Base-by-base conservation (phyloP, 2,329 filamentous ascomycete genomes). In the Thielaviopsis cerberus region DNA sequence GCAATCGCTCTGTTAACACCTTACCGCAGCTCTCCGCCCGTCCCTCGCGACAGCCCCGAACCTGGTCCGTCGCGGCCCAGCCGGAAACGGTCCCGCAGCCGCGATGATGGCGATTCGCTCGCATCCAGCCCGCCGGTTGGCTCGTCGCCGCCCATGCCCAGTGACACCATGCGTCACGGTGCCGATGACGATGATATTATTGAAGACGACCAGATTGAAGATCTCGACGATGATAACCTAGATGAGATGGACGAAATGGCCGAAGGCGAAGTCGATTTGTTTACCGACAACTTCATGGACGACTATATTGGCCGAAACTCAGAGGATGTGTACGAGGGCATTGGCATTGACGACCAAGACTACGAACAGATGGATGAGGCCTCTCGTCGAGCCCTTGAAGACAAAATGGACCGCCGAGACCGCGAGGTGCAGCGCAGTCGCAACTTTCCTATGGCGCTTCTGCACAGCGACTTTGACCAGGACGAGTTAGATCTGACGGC, bases 401-500 rank as follows among this genome's bases (percentile, higher is more conserved):
- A 80, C 26, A 81, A 83, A 62, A 74, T 94, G 53, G 83, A 85
- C 69, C 80, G 81, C 61, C 78, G 87, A 69, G 87, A 92, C 68
- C 76, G 80, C 59, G 84, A 88, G 64, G 76, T 88, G 51, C 79
- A 79, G 24, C 78, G 83, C 58, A 73, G 81, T 62, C 78, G 83
- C 63, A 74, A 79, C 53, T 81, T 86, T 66, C 86, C 86, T 2
- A 78, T 78, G 26, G 86, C 85, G 6, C 91, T 88, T 65, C 72
- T 91, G 45, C 81, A 81, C 6, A 85, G 86, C 30, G 91, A 95
- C 30, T 88, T 91, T 61, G 88, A 92, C 3, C 89, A 92, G 63
- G 85, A 81, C 54, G 81, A 92, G 59, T 76, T 90, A 62, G 90
- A 97, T 67, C 76, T 97, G 23, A 88, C 88, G 23, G 82, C 84